These are phyloP conservation scores for Flaveria brownii DNA, from an alignment of 129 eudicot genomes.

Conservation along the genomic window DNA sequence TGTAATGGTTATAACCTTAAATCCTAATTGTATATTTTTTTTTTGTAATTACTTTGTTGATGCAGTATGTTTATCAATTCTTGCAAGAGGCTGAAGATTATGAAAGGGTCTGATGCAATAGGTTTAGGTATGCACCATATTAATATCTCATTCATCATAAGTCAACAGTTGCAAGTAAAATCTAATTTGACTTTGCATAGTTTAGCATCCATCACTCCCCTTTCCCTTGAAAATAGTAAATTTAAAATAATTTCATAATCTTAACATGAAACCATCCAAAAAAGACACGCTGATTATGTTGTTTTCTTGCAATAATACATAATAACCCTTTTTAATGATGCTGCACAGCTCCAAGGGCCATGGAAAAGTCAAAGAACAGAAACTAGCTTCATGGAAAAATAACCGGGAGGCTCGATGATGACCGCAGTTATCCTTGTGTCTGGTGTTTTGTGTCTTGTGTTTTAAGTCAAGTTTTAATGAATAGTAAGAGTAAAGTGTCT, in stretches of 20 bases:
- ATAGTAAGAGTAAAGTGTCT: constrained; percentile 33
- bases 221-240: not conserved
- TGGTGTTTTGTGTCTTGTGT: not conserved
- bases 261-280: not conserved
- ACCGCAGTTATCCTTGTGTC: constrained; percentile 6
- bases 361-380: constrained; percentile 76
- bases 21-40: not conserved
- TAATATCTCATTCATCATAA: not conserved
- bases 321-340: not conserved
- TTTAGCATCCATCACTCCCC: no score
- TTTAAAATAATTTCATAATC: not conserved
- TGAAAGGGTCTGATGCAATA: constrained; percentile 96
- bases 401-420: constrained; percentile 6
- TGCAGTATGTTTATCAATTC: constrained; percentile 78
- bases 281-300: no score
- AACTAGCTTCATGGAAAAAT: constrained; percentile 35
- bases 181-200: not conserved
- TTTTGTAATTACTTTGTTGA: constrained; percentile 14
- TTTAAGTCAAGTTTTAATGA: constrained; percentile 1
- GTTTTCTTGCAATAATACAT: not conserved
- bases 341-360: constrained; percentile 76
- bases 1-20: not conserved
- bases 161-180: not conserved
- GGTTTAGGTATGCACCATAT: constrained; percentile 61
- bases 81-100: constrained; percentile 89